phyloP scores from a whole-genome alignment of 2,329 filamentous ascomycete genomes.

The Alternaria gaisen region DNA sequence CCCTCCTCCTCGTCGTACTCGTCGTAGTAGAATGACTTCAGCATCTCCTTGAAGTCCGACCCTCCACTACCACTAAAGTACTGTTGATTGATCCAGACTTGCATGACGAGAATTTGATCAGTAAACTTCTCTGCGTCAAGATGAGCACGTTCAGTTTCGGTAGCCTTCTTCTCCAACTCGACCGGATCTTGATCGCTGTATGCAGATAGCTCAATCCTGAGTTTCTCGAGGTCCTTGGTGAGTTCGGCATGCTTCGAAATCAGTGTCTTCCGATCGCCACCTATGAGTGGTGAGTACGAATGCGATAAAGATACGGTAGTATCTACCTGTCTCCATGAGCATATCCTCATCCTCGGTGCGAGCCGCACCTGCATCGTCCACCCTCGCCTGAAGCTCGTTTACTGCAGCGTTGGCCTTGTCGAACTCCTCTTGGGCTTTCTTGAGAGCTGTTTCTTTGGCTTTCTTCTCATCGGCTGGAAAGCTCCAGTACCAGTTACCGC shows the following conservation, averaged over 20 bases:
- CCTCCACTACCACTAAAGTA: constrained; percentile 42
- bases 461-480: constrained; percentile 68
- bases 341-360: constrained; percentile 52
- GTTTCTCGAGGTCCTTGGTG: constrained; percentile 47
- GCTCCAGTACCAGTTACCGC: constrained; percentile 77
- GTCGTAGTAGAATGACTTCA: constrained; percentile 60
- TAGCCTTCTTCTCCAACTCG: constrained; percentile 54
- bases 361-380: constrained; percentile 51
- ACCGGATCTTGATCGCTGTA: constrained; percentile 58
- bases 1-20: constrained; percentile 65
- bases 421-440: constrained; percentile 49
- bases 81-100: constrained; percentile 53
- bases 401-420: constrained; percentile 48
- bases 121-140: constrained; percentile 50
- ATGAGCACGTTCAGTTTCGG: constrained; percentile 40
- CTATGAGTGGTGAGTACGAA: constrained; percentile 18
- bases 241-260: constrained; percentile 48
- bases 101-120: constrained; percentile 58
- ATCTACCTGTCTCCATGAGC: constrained; percentile 43
- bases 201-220: constrained; percentile 53
- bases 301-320: neutral
- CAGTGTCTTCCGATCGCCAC: constrained; percentile 50
- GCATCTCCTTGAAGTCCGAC: constrained; percentile 55
- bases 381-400: constrained; percentile 52
- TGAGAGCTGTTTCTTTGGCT: constrained; percentile 52